Evolutionary conservation across 768 basidiomycete species (phyloP).

Genomic region (Termitomyces heimii): DNA sequence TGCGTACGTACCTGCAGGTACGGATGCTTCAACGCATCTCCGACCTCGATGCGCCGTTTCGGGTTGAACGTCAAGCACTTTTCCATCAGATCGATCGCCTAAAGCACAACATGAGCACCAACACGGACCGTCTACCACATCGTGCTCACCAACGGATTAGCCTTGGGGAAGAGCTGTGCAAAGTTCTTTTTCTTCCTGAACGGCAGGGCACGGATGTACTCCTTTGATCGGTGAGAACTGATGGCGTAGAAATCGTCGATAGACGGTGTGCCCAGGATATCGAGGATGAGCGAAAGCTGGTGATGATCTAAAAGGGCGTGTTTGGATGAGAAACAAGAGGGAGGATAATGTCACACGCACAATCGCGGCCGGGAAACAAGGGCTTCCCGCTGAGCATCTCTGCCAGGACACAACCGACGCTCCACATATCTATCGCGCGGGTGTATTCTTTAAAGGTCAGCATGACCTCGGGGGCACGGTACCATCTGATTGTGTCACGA

Average conservation of each 20-base stretch:
- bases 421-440: conserved; percentile 82
- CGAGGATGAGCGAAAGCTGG: conserved; percentile 88
- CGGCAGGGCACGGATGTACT: conserved; percentile 85
- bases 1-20: conserved; percentile 41
- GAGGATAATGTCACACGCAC: conserved; percentile 37
- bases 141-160: conserved; percentile 54
- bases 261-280: conserved; percentile 86
- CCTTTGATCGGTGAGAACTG: conserved; percentile 68
- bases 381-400: conserved; percentile 93
- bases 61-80: conserved; percentile 84
- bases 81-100: conserved; percentile 76
- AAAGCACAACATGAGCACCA: not conserved
- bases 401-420: conserved; percentile 80
- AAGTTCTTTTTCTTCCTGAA: conserved; percentile 81
- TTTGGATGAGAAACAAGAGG: not conserved
- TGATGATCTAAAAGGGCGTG: conserved; percentile 62
- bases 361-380: conserved; percentile 92
- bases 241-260: conserved; percentile 96
- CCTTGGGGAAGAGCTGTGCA: conserved; percentile 62
- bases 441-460: conserved; percentile 97
- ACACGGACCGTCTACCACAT: not conserved
- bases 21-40: conserved; percentile 83
- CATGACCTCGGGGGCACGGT: conserved; percentile 98
- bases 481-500: conserved; percentile 61
- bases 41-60: conserved; percentile 81